Base-by-base conservation (phyloP, 768 basidiomycete species). In the Phaeotremella fagi region DNA sequence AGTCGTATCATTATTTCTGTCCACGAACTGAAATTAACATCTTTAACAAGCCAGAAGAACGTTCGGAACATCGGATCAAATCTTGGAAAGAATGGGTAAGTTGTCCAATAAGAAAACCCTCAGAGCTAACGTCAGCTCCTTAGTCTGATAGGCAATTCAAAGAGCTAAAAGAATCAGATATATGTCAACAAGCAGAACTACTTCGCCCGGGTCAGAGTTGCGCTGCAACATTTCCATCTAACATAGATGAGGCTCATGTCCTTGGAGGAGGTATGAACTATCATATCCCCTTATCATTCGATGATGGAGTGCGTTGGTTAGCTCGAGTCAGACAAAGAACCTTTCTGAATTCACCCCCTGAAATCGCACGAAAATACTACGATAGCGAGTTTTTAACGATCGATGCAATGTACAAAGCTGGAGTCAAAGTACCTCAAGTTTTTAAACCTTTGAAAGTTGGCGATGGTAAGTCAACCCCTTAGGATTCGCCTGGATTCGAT, bases 271-370 rank as follows among this genome's bases (percentile, higher is more conserved):
- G 52, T 1, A 50, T 18, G 36, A 61, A 61, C 35, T 28, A 23
- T 1, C 56, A 58, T 42, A 18, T 61, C 9, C 29, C 36, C n/a
- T 22, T 61, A 9, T 14, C 29, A 1, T 58, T 61, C 41, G 52
- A 54, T 25, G 56, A 51, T 49, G 60, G 53, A 11, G 20, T 35
- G 9, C 38, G 54, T 24, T 61, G 56, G 60, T 6, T 54, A 7
- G 47, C 42, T 29, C 26, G 60, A 35, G 48, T 61, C 25, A 45
- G 53, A n/a, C n/a, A n/a, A n/a, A n/a, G n/a, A n/a, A 25, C 9
- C 9, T 9, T 9, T 35, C n/a, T n/a, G n/a, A 9, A 9, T 9
- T 9, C 9, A n/a, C n/a, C 11, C 52, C 37, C 4, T 37, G 31
- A 6, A 26, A 37, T 3, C 1, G 23, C 16, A 43, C 36, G 45